These are phyloP conservation scores for Colletotrichum phormii DNA, from an alignment of 2,329 filamentous ascomycete genomes.

Conservation along the genomic window DNA sequence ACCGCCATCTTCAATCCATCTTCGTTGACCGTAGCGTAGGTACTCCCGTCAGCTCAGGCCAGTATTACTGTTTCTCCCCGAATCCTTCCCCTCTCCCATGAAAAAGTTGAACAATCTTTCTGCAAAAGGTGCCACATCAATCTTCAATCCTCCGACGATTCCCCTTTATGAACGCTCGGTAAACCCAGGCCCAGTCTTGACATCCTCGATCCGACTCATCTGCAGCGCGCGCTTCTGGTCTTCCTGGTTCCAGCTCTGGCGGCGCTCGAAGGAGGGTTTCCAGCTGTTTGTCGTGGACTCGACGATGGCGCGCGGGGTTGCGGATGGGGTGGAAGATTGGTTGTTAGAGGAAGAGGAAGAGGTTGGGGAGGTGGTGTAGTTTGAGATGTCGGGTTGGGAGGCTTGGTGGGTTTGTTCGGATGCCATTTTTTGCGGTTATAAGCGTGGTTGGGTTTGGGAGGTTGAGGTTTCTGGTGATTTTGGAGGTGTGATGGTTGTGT, in stretches of 20 bases:
- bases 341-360: background rate
- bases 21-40: background rate
- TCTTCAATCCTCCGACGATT: no score
- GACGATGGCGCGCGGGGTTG: constrained; percentile 43
- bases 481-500: no score
- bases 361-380: background rate
- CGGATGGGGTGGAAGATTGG: background rate
- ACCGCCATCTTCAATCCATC: background rate
- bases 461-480: background rate
- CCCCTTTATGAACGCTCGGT: constrained; percentile 47
- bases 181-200: constrained; percentile 54
- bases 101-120: no score
- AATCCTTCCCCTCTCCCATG: no score
- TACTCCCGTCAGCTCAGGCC: background rate
- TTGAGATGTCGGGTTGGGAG: background rate
- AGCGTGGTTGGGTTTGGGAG: fast-evolving
- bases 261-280: constrained; percentile 58
- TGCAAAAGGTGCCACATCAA: no score
- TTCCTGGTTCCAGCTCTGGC: constrained; percentile 65
- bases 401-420: constrained; percentile 4
- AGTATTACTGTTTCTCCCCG: no score
- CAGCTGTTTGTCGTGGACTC: constrained; percentile 52
- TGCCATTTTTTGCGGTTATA: background rate
- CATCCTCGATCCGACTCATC: constrained; percentile 54
- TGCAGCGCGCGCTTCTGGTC: constrained; percentile 65